phyloP scores from a whole-genome alignment of 2,329 filamentous ascomycete genomes.

The Apiospora phragmitis region DNA sequence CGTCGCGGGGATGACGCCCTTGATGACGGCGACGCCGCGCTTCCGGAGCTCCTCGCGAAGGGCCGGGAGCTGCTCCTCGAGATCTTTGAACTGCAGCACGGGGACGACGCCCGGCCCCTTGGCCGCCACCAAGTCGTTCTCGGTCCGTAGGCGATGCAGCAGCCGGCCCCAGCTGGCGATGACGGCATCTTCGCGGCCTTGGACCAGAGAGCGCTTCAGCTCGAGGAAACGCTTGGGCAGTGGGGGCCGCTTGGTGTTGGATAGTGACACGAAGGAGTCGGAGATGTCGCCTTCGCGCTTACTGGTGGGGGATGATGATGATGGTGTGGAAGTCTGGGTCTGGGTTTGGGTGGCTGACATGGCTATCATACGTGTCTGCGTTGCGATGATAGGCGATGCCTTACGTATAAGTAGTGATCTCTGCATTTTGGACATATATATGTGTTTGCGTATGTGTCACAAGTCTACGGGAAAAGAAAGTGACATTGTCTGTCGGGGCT shows the following conservation, averaged over 20 bases:
- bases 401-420: neutral
- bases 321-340: neutral
- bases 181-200: slow-evolving; percentile 49
- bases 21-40: slow-evolving; percentile 64
- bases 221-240: slow-evolving; percentile 57
- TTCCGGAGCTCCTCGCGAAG: slow-evolving; percentile 54
- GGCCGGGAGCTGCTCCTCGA: slow-evolving; percentile 39
- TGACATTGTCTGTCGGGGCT: too few species aligned
- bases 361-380: neutral
- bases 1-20: slow-evolving; percentile 61
- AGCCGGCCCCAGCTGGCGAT: slow-evolving; percentile 50
- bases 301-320: neutral
- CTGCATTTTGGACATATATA: neutral
- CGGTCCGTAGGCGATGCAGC: slow-evolving; percentile 42
- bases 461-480: neutral
- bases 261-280: slow-evolving; percentile 61
- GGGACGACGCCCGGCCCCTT: slow-evolving; percentile 53
- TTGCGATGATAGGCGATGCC: neutral
- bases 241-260: slow-evolving; percentile 43
- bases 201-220: slow-evolving; percentile 54
- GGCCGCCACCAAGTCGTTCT: slow-evolving; percentile 48
- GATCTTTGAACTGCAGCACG: slow-evolving; percentile 46
- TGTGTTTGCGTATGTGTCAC: neutral
- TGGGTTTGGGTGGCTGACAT: slow-evolving; percentile 12
- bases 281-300: slow-evolving; percentile 65